Evolutionary conservation across 768 basidiomycete genomes (phyloP), one percentile per base, ranked within the genome.

Genomic region (Pulveroboletus frians): DNA sequence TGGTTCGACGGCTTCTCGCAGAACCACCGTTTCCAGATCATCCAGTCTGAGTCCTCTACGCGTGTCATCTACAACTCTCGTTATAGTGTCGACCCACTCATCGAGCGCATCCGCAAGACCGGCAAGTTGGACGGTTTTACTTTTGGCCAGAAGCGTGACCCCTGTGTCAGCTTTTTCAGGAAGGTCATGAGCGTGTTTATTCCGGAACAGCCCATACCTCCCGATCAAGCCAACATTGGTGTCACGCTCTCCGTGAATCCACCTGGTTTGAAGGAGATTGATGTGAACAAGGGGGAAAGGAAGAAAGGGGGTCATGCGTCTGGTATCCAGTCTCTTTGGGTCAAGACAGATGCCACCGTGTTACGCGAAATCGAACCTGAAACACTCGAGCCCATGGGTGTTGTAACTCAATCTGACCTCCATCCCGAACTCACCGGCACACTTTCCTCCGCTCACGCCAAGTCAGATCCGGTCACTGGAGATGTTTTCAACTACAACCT

Each of bases 1-100:
- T 70, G 71, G 73, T 73, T 73, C 46, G 72, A 73, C 43, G 73
- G 73, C 23, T 65, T 74, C 40, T 63, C 67, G 15, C 63, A 69
- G 52, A 66, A 66, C 54, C 71, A 73, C 50, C 66, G 68, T 42
- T 73, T 73, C 57, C 66, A 71, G 47, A 71, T 73, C 56, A 53
- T 58, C 23, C 55, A 67, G 37, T 47, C 62, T 0, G 58, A 48
- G 17, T 18, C 23, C 2, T 36, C 54, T 14, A 57, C 64, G 5
- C 65, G 57, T 1, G 69, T 73, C 27, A 46, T 62, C 27, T 73
- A 73, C 54, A 64, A 62, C 34, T 71, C 65, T 29, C 70, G 66
- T 50, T 58, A 56, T 10, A 63, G 64, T 15, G 49, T 61, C 13
- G 65, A 64, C 29, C 62, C 59, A 0, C 52, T 66, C 20, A 58